Base-by-base conservation (phyloP, 371 early-diverging fungal genomes). In the Mortierella sp. region DNA sequence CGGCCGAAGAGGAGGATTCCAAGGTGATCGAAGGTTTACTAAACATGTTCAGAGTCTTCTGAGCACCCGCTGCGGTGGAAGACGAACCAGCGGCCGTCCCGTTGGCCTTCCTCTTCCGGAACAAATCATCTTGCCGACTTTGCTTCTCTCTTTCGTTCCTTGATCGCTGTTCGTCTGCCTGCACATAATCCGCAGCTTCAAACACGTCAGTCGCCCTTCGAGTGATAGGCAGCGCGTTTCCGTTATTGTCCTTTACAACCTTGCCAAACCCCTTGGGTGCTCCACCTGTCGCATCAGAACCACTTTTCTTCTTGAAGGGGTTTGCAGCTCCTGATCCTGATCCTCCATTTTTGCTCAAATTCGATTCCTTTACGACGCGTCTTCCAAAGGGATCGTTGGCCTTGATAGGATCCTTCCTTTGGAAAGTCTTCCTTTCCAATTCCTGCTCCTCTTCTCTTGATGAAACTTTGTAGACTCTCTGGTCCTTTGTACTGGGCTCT, bases 301-400 rank as follows among this genome's bases (percentile, higher is more conserved):
- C 56, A 14, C 60, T 34, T 50, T 69, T 64, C 34, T 65, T 75
- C 56, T 75, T 75, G 57, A 75, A 75, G 2, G 75, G 75, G 12
- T 64, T 73, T 2, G 75, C 30, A 14, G 27, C 51, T 6, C 27
- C 56, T 3, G 54, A 6, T 12, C 21, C 23, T 12, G 28, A n/a
- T 0, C 44, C 26, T 23, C 48, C 47, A 5, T 58, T 48, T 15
- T 19, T 58, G 14, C 32, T 52, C 32, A 28, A 50, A 32, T 11
- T 28, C 0, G 19, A 47, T 11, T 69, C 68, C 50, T 76, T 76
- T 19, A 70, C 58, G 3, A 76, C 58, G 2, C 78, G 64, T 32
- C 78, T 55, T 28, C 78, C 78, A 50, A 76, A 76, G 0, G 78
- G 78, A 58, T 76, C 78, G 17, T 76, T 70, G 12, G 69, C 24